Base-by-base conservation (phyloP, 495 filamentous ascomycete genomes). In the Lindgomyces ingoldianus region DNA sequence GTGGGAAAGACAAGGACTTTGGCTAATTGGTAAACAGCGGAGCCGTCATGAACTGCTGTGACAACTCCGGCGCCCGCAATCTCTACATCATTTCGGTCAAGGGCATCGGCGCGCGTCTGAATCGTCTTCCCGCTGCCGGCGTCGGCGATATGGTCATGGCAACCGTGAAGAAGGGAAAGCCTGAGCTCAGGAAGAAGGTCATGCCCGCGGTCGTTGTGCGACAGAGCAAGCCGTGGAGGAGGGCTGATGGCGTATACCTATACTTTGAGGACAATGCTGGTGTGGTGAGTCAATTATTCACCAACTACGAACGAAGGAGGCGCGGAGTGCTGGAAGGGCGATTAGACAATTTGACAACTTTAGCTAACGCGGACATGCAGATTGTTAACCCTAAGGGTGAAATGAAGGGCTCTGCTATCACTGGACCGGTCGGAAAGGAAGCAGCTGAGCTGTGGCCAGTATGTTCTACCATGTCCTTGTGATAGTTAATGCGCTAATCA, bases 351-450 rank as follows among this genome's bases (percentile, higher is more conserved):
- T 19, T 26, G 33, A 58, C 26, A 51, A 25, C n/a, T n/a, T 6
- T 10, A 8, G 64, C 61, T 68, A 55, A 64, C 29, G 12, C 36
- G 16, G 30, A 52, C 50, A 24, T 14, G 14, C 75, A 96, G 92
- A 99, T 98, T 75, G 95, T 99, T 84, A 99, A 99, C 85, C 91
- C 92, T 80, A 99, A 99, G 88, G 94, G 94, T 82, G 94, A 99
- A 84, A 99, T 99, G 94, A 99, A 99, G 87, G 94, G 94, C 76
- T 96, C 91, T 65, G 94, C 94, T 78, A 98, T 99, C 76, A 99
- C 94, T 70, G 94, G 94, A 60, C 95, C 95, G 58, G 95, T 99
- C 77, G 94, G 95, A 78, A 99, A 98, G 88, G 94, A 98, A 81
- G 95, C 94, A 78, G 94, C 94, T 79, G 94, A 98, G 83, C 86